phyloP scores from a whole-genome alignment of 2,329 filamentous ascomycete species.

The Leptographium wingfieldii region DNA sequence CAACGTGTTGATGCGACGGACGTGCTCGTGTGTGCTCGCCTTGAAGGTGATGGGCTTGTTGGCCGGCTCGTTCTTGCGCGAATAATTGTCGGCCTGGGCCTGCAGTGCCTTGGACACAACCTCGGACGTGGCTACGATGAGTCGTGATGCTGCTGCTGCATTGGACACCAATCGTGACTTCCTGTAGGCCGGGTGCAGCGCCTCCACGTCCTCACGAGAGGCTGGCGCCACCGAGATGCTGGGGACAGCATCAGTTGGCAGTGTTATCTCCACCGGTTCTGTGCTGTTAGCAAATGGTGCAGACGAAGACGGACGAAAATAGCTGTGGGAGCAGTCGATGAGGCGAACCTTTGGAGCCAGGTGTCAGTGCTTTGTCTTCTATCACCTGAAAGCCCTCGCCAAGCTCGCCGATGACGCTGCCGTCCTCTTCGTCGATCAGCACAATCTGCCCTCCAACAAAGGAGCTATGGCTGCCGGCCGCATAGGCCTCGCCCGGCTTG shows the following conservation, averaged over 20 bases:
- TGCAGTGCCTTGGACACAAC: slow-evolving; percentile 68
- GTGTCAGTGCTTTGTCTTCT: slow-evolving; percentile 61
- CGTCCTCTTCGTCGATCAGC: slow-evolving; percentile 88
- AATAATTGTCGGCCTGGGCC: slow-evolving; percentile 66
- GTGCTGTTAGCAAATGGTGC: neutral
- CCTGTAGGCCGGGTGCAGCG: slow-evolving; percentile 82
- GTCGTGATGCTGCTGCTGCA: slow-evolving; percentile 74
- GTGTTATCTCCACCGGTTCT: slow-evolving; percentile 71
- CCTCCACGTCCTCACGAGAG: slow-evolving; percentile 58
- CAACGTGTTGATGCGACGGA: slow-evolving; percentile 82
- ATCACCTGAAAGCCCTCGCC: slow-evolving; percentile 25
- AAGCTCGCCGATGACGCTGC: slow-evolving; percentile 77
- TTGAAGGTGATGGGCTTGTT: slow-evolving; percentile 78
- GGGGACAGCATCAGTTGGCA: slow-evolving; percentile 53
- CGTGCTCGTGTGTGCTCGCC: slow-evolving; percentile 68
- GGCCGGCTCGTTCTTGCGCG: slow-evolving; percentile 64
- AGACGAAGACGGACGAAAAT: neutral
- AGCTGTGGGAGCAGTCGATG: neutral
- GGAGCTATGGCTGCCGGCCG: slow-evolving; percentile 46
- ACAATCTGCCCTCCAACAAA: slow-evolving; percentile 65
- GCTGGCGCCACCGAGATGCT: slow-evolving; percentile 55
- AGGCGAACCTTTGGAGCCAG: slow-evolving; percentile 76
- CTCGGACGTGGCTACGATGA: slow-evolving; percentile 80
- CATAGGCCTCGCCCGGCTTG: slow-evolving; percentile 68
- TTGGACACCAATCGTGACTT: slow-evolving; percentile 77